Conservation (phyloP, 1,284 basidiomycete genomes). For the Sporisorium sorghi region DNA sequence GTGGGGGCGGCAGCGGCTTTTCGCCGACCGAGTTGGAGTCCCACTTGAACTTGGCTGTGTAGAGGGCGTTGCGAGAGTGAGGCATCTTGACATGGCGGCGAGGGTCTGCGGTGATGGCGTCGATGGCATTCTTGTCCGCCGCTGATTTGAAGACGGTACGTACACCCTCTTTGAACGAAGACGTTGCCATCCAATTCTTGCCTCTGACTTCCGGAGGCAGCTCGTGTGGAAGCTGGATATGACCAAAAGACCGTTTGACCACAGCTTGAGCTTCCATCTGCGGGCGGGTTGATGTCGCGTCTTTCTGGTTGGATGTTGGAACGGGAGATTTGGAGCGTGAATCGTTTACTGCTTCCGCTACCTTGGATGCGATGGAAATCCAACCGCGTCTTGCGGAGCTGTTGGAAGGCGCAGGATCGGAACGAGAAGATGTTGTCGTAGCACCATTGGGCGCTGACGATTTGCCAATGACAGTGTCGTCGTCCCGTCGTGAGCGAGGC, state of each 20-base stretch:
- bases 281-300: not conserved
- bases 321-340: not conserved
- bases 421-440: not conserved
- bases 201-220: constrained; percentile 31
- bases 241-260: constrained; percentile 30
- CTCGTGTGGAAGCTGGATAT: constrained; percentile 53
- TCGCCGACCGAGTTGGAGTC: constrained; percentile 81
- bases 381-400: constrained; percentile 9
- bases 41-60: constrained; percentile 73
- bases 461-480: not conserved
- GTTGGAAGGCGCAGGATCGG: constrained; percentile 1
- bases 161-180: constrained; percentile 13
- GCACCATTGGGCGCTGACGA: constrained; percentile 2
- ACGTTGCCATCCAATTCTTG: constrained; percentile 21
- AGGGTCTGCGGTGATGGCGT: constrained; percentile 18
- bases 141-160: constrained; percentile 13
- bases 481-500: not conserved
- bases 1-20: constrained; percentile 77
- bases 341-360: not conserved
- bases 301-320: not conserved
- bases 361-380: not conserved
- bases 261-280: not conserved
- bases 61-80: constrained; percentile 16
- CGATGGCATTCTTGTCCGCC: constrained; percentile 22
- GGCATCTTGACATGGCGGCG: constrained; percentile 15